These are phyloP conservation scores for Castanospermum australe DNA, from an alignment of 306 rosid species.

Conservation along the genomic window DNA sequence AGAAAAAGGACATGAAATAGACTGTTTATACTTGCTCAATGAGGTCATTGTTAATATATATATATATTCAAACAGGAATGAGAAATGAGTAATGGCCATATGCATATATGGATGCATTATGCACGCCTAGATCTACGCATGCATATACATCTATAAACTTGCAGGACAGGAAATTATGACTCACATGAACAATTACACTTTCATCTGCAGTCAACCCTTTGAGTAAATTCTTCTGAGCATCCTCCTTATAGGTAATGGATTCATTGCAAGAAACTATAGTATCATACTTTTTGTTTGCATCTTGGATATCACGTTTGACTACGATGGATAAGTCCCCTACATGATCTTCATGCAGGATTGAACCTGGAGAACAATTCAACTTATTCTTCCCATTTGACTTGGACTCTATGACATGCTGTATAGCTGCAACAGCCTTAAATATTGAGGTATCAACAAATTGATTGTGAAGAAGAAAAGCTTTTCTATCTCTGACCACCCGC, in stretches of 20 bases:
- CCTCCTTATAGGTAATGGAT: constrained; percentile 35
- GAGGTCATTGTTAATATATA: not conserved
- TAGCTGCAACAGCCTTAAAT: constrained; percentile 73
- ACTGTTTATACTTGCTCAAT: not conserved
- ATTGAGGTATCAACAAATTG: constrained; percentile 78
- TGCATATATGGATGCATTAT: too few species aligned
- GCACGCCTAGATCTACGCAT: not conserved
- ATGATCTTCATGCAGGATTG: constrained; percentile 48
- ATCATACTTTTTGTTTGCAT: constrained; percentile 37
- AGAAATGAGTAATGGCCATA: too few species aligned
- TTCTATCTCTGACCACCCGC: constrained; percentile 84
- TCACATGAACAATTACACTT: constrained; percentile 81
- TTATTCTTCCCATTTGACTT: constrained; percentile 24
- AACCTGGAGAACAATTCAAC: constrained; percentile 33
- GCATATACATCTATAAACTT: not conserved
- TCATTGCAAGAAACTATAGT: constrained; percentile 22
- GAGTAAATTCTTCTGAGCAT: constrained; percentile 60
- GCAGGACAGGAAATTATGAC: constrained; percentile 25
- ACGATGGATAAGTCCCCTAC: constrained; percentile 68
- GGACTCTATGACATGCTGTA: constrained; percentile 49
- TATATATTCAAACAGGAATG: not conserved
- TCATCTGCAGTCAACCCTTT: constrained; percentile 96
- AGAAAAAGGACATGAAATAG: not conserved
- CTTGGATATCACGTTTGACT: constrained; percentile 44
- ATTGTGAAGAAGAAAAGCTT: constrained; percentile 88